These are phyloP conservation scores for Clitopilus passeckerianus DNA, from an alignment of 768 basidiomycete genomes.

Conservation along the genomic window DNA sequence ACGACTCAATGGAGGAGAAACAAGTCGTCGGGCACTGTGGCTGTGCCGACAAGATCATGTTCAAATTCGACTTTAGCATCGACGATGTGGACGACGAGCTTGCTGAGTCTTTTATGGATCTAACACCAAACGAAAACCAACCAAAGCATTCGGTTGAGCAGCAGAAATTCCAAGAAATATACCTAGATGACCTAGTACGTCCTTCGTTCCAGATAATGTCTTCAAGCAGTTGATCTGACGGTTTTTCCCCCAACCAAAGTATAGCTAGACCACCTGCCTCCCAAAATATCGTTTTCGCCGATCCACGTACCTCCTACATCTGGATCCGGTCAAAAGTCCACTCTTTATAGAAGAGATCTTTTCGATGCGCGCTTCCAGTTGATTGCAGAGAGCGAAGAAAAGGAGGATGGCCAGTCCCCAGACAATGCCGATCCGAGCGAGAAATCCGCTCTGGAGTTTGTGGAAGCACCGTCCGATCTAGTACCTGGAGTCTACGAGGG, in stretches of 20 bases:
- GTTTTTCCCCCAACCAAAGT: constrained; percentile 17
- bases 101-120: constrained; percentile 5
- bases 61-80: constrained; percentile 69
- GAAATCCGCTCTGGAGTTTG: constrained; percentile 47
- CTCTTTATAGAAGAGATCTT: constrained; percentile 75
- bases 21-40: not conserved
- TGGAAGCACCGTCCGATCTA: constrained; percentile 85
- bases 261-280: constrained; percentile 68
- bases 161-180: constrained; percentile 24
- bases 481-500: constrained; percentile 93
- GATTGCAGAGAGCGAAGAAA: constrained; percentile 49
- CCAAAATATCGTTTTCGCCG: constrained; percentile 77
- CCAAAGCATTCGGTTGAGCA: constrained; percentile 5
- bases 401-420: constrained; percentile 15
- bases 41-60: constrained; percentile 30
- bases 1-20: too few relatives aligned
- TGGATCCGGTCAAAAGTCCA: constrained; percentile 19
- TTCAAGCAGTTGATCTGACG: constrained; percentile 2
- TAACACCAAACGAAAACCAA: not conserved
- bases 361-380: constrained; percentile 97
- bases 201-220: not conserved
- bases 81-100: constrained; percentile 31
- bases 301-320: constrained; percentile 44
- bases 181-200: constrained; percentile 20
- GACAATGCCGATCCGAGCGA: constrained; percentile 8